Evolutionary conservation across 2,329 filamentous ascomycete species (phyloP), one percentile per base, ranked within the genome.

Genomic region (Alternaria consortialis): DNA sequence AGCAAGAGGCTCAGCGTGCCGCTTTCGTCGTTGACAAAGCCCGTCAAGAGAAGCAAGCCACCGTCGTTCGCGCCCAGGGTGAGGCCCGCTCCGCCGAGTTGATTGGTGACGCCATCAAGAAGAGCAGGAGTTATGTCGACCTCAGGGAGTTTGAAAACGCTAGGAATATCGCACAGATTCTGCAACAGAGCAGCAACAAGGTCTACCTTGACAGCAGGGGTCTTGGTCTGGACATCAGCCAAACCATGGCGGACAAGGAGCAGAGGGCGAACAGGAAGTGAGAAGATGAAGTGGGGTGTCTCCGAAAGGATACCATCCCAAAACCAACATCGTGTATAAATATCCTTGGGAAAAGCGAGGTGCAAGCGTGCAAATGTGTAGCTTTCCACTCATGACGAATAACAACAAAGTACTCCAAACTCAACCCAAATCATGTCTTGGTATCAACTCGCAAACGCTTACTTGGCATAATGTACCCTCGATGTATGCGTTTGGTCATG

Each of bases 61-160:
- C 94, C 84, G 93, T 99, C 57, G 95, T 99, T 77, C 93, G 93
- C 83, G 95, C 95, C 4, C 95, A 98, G 88, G 95, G 95, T 93
- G 95, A 99, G 84, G 95, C 95, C 51, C 92, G 95, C 69, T 98
- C 95, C 39, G 95, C 95, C 47, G 94, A 99, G 83, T 90, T 99
- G 67, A 97, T 99, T 75, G 95, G 95, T 81, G 95, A 99, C 54
- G 95, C 95, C 64, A 97, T 99, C 89, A 99, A 98, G 92, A 99
- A 98, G 91, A 96, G 87, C 85, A 91, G 94, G 83, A 91, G 93
- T 68, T 99, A 99, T 80, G 88, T 99, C 66, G 95, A 98, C 82
- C 87, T 99, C 77, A 92, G 96, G 83, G 95, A 97, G 86, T 97
- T 99, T 74, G 95, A 99, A 84, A 99, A 97, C 75, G 95, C 95